These are phyloP conservation scores for Pisolithus thermaeus DNA, from an alignment of 1,284 basidiomycete genomes.

Conservation along the genomic window DNA sequence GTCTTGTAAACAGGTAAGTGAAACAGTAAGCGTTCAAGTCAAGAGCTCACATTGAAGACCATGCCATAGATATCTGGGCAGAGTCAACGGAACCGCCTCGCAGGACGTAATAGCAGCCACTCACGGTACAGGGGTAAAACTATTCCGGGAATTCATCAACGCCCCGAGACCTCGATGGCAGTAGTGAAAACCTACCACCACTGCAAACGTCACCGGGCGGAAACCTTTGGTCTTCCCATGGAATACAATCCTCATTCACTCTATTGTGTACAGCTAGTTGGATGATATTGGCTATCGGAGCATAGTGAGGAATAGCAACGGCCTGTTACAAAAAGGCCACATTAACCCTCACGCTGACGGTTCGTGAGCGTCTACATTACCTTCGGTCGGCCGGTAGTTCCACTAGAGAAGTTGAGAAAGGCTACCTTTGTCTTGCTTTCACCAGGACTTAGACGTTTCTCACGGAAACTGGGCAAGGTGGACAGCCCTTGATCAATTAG, in stretches of 20 bases:
- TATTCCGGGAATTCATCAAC: slow-evolving; percentile 1
- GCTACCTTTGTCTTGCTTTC: slow-evolving; percentile 68
- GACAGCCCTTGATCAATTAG: slow-evolving; percentile 50
- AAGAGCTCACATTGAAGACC: slow-evolving; percentile 33
- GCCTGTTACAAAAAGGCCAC: slow-evolving; percentile 37
- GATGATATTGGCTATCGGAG: slow-evolving; percentile 61
- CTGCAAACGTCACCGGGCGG: slow-evolving; percentile 38
- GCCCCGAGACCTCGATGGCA: slow-evolving; percentile 1
- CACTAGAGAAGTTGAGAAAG: slow-evolving; percentile 74
- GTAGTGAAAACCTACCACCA: slow-evolving; percentile 25
- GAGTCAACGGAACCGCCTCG: neutral
- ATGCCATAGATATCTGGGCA: slow-evolving; percentile 47
- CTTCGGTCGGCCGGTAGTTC: slow-evolving; percentile 81
- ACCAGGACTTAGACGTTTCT: slow-evolving; percentile 48
- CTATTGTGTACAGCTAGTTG: slow-evolving; percentile 52
- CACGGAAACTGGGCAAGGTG: slow-evolving; percentile 39
- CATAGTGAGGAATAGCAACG: slow-evolving; percentile 63
- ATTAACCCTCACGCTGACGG: neutral
- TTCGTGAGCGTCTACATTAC: slow-evolving; percentile 26
- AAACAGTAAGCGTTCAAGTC: neutral
- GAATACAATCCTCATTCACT: slow-evolving; percentile 32
- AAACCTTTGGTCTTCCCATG: slow-evolving; percentile 26
- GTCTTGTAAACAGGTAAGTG: slow-evolving; percentile 20
- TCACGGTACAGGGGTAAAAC: slow-evolving; percentile 34
- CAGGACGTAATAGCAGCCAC: slow-evolving; percentile 9